phyloP scores from a whole-genome alignment of 2,329 filamentous ascomycete genomes.

The Colletotrichum tanaceti region DNA sequence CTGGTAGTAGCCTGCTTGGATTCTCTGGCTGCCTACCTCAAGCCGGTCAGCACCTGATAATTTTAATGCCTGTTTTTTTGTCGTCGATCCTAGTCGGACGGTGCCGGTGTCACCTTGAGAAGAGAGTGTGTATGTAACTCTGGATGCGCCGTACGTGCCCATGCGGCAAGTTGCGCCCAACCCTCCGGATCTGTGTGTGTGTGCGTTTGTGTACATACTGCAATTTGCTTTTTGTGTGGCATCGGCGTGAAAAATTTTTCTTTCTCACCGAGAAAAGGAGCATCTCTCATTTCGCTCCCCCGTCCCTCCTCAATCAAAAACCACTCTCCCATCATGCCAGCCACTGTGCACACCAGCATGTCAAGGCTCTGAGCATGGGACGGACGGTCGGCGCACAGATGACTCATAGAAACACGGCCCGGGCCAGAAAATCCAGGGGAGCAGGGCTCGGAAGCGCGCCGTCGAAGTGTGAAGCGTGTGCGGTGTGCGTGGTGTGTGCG shows the following conservation, averaged over 20 bases:
- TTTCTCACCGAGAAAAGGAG: conserved; percentile 33
- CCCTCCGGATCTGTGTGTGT: conserved; percentile 14
- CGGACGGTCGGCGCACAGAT: conserved; percentile 24
- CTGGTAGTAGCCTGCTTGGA: neutral
- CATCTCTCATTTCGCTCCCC: conserved; percentile 32
- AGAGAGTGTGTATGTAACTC: no score
- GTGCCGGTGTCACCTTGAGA: conserved; percentile 9
- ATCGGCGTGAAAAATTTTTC: conserved; percentile 39
- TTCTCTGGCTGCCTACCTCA: neutral
- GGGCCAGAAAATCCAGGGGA: conserved; percentile 7
- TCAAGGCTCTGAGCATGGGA: conserved; percentile 17
- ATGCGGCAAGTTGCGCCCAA: conserved; percentile 36
- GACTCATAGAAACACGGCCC: conserved; percentile 28
- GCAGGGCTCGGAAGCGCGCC: conserved; percentile 4
- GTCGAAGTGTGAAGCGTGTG: conserved; percentile 7
- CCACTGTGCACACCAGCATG: conserved; percentile 13
- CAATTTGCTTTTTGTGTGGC: conserved; percentile 39
- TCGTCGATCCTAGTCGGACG: conserved; percentile 24
- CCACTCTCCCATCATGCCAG: conserved; percentile 35
- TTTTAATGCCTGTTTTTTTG: conserved; percentile 19
- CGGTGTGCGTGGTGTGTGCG: conserved; percentile 31
- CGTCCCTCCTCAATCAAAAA: conserved; percentile 21
- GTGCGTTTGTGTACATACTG: neutral
- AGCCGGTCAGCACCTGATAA: neutral
- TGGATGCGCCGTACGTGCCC: conserved; percentile 22